Evolutionary conservation across 2,329 filamentous ascomycete species (phyloP).

Genomic region (Sphaerostilbella broomeana): DNA sequence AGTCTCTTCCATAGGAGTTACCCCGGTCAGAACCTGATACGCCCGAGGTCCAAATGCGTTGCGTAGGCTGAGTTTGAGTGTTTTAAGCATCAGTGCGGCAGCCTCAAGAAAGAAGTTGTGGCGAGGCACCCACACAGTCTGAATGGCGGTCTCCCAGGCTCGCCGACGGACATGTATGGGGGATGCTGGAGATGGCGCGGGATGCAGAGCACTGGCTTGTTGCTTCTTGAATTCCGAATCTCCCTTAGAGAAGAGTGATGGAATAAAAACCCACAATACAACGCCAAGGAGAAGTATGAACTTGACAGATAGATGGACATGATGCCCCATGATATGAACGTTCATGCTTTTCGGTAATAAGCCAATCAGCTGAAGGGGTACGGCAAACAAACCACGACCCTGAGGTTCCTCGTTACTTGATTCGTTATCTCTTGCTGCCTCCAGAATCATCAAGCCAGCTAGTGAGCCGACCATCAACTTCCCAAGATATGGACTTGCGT

Average conservation of each 20-base stretch:
- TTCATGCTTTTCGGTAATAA: conserved; percentile 42
- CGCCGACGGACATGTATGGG: conserved; percentile 79
- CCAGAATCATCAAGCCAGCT: conserved; percentile 84
- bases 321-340: conserved; percentile 49
- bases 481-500: conserved; percentile 50
- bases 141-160: conserved; percentile 88
- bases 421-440: conserved; percentile 66
- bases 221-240: conserved; percentile 46
- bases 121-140: conserved; percentile 84
- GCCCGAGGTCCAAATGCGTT: conserved; percentile 69
- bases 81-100: conserved; percentile 72
- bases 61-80: conserved; percentile 71
- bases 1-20: conserved; percentile 76
- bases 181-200: conserved; percentile 67
- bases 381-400: conserved; percentile 59
- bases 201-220: conserved; percentile 38
- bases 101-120: conserved; percentile 84
- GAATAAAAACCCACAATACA: conserved; percentile 49
- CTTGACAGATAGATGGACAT: conserved; percentile 47
- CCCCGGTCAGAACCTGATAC: conserved; percentile 73
- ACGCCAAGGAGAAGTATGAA: conserved; percentile 46
- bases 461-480: conserved; percentile 92
- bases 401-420: conserved; percentile 55
- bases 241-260: conserved; percentile 41
- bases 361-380: conserved; percentile 54